Base-by-base conservation (phyloP, 208 protist genomes). In the Porcisia deanei region DNA sequence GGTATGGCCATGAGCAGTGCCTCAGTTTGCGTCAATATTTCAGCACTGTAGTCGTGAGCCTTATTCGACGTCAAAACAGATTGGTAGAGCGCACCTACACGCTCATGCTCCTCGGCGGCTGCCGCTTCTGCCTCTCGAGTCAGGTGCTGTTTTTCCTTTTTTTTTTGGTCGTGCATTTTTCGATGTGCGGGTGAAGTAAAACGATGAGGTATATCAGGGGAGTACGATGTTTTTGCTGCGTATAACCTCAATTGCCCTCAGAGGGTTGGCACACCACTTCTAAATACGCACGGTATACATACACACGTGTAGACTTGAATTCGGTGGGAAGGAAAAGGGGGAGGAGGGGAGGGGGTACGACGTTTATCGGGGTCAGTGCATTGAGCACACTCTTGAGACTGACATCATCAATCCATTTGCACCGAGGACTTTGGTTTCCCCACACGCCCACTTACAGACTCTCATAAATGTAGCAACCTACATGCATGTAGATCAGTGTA, bases 161-260 rank as follows among this genome's bases (percentile, higher is more conserved):
- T 88, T 45, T 84, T 85, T 39, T 91, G 87, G 78, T 95, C 87
- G 79, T 92, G 88, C 88, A 95, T 94, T 45, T n/a, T n/a, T 1
- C 18, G 43, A 41, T 30, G 61, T 34, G 45, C 8, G 41, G 0
- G 64, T 37, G 41, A 53, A 25, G 0, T 10, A 54, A 66, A 52
- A 66, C 3, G 49, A 47, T 8, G 43, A 66, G 2, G 20, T 30
- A 43, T 37, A 6, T 8, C 30, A 37, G 20, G 9, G 9, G 8
- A 2, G 63, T 64, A 10, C n/a, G 43, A 9, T 20, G 5, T 52
- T 14, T 30, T 25, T 47, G 12, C 41, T 18, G 63, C 30, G 8
- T 68, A 45, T 12, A 20, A 5, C 10, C 0, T 20, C 1, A 25
- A 73, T 18, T 18, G 43, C 55, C 59, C 39, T 25, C 59, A 64